Percentiles rank a stretch among this genome's conserved stretches.
Evolutionary conservation across 257 asterid species (phyloP).

Genomic region (Solanum sejunctum): DNA sequence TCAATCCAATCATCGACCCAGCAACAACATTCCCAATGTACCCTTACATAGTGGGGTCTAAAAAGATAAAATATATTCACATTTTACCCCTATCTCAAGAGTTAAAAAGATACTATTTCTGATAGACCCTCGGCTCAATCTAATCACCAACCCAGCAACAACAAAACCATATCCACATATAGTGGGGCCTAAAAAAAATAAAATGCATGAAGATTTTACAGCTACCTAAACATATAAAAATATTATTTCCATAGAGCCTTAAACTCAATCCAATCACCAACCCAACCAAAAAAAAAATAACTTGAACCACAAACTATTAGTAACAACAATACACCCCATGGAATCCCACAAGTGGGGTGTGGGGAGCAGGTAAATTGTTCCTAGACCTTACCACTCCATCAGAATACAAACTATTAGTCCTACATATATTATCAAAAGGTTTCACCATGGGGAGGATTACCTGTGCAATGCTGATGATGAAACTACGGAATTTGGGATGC

Average conservation of each 20-base stretch:
- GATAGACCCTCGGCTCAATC: not conserved
- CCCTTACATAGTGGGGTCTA: no score
- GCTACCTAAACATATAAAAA: not conserved
- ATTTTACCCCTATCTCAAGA: not conserved
- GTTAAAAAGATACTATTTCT: not conserved
- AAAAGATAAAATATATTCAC: not conserved
- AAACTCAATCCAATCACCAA: not conserved
- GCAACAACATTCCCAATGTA: not conserved
- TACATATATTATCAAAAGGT: not conserved
- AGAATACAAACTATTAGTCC: no score
- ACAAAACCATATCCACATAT: not conserved
- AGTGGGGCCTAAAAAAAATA: not conserved
- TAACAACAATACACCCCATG: no score
- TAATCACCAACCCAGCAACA: not conserved
- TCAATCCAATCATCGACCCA: not conserved
- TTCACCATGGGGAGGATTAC: conserved; percentile 7
- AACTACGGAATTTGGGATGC: conserved; percentile 67
- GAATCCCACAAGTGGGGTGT: no score
- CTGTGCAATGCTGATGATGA: conserved; percentile 80
- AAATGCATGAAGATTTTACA: not conserved
- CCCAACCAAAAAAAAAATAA: no score
- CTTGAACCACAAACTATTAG: not conserved
- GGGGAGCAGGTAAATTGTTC: no score
- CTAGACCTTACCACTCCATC: no score
- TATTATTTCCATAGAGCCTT: not conserved